Evolutionary conservation across 345 rosid genomes (phyloP).

Genomic region (Pistacia vera): DNA sequence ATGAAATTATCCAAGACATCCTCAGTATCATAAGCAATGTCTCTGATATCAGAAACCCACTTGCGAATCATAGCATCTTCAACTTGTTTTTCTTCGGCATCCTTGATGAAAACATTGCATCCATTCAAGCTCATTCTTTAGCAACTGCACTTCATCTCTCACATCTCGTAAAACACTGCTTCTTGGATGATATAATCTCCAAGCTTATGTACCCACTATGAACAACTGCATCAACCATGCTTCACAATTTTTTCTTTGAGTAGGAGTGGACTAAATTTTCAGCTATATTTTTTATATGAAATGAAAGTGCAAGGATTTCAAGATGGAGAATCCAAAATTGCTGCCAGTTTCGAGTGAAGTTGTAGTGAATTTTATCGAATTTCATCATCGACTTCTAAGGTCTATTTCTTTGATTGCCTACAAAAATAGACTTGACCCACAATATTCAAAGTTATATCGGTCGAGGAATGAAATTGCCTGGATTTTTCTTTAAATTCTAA

Average conservation of each 20-base stretch:
- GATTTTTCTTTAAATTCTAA: too few relatives aligned
- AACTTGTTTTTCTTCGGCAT: background rate
- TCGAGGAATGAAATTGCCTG: too few relatives aligned
- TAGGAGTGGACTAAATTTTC: too few relatives aligned
- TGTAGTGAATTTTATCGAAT: too few relatives aligned
- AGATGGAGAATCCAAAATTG: too few relatives aligned
- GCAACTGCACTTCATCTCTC: background rate
- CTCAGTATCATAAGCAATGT: slow-evolving; percentile 2
- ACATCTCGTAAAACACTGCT: background rate
- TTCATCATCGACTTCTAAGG: too few relatives aligned
- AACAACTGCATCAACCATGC: slow-evolving; percentile 8
- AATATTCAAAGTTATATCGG: too few relatives aligned
- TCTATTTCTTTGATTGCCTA: too few relatives aligned
- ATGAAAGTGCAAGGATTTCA: too few relatives aligned
- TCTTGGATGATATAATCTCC: slow-evolving; percentile 6
- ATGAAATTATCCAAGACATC: background rate
- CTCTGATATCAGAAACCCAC: slow-evolving; percentile 10
- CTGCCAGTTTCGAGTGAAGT: too few relatives aligned
- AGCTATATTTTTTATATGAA: too few relatives aligned
- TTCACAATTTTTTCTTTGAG: background rate
- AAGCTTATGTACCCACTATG: background rate
- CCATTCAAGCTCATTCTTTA: background rate
- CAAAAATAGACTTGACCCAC: too few relatives aligned
- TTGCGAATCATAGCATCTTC: background rate
- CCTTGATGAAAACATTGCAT: slow-evolving; percentile 7